Evolutionary conservation across 352 stramenopile genomes (phyloP).

Genomic region (Globisporangium lucens): DNA sequence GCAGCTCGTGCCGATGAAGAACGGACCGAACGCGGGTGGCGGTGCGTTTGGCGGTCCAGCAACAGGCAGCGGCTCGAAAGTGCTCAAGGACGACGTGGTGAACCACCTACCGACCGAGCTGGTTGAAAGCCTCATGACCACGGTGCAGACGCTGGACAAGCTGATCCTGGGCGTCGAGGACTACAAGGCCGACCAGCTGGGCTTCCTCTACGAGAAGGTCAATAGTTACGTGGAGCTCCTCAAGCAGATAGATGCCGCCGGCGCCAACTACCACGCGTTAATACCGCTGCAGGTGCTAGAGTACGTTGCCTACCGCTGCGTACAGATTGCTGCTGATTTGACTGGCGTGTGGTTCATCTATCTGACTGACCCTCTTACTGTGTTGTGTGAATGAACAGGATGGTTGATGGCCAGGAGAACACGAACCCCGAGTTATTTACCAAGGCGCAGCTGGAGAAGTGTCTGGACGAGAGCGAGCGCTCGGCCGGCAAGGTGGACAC

Average conservation of each 20-base stretch:
- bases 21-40: conserved; percentile 10
- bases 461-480: conserved; percentile 49
- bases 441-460: conserved; percentile 59
- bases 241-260: conserved; percentile 39
- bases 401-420: conserved; percentile 46
- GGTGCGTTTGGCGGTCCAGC: conserved; percentile 13
- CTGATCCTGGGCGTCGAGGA: conserved; percentile 54
- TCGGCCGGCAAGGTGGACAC: conserved; percentile 46
- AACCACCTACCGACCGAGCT: conserved; percentile 51
- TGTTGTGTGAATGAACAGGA: conserved; percentile 19
- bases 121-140: conserved; percentile 52
- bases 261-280: conserved; percentile 44
- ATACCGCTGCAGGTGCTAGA: conserved; percentile 63
- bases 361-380: neutral
- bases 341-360: neutral
- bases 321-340: neutral
- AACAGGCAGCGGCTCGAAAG: conserved; percentile 22
- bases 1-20: conserved; percentile 53
- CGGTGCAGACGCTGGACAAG: conserved; percentile 68
- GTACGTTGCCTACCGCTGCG: conserved; percentile 23
- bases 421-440: conserved; percentile 73
- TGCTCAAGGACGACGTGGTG: conserved; percentile 57
- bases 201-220: conserved; percentile 56
- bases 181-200: conserved; percentile 57
- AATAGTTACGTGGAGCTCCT: conserved; percentile 63